A percentile compares a stretch with the other conserved stretches of the same genome.
phyloP scores from a whole-genome alignment of 2,329 filamentous ascomycete genomes.

The Parastagonospora avenae region DNA sequence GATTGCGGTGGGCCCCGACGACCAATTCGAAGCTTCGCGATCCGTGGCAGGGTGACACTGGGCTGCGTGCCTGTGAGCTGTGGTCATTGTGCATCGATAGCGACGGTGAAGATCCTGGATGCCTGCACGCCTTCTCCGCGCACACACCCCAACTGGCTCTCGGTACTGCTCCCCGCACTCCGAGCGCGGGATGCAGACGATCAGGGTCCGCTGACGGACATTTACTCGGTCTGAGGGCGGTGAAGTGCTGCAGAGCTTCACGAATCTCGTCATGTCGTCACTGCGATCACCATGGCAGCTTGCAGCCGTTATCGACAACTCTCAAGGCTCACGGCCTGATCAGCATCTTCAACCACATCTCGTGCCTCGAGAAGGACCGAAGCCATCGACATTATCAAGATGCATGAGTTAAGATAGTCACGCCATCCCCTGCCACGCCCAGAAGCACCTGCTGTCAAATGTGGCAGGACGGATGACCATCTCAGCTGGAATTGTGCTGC shows the following conservation, averaged over 20 bases:
- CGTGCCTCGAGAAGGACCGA: too few relatives aligned
- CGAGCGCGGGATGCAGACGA: constrained; percentile 1
- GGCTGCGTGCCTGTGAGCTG: constrained; percentile 17
- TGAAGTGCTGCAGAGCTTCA: not conserved
- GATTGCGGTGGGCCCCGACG: constrained; percentile 11
- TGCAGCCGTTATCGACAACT: too few relatives aligned
- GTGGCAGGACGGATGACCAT: too few relatives aligned
- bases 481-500: too few relatives aligned
- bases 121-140: constrained; percentile 8
- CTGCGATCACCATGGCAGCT: too few relatives aligned
- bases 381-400: too few relatives aligned
- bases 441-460: too few relatives aligned
- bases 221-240: not conserved
- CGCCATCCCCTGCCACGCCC: too few relatives aligned
- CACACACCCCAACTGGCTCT: constrained; percentile 4
- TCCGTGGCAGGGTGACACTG: constrained; percentile 17
- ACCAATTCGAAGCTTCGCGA: constrained; percentile 16
- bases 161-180: constrained; percentile 1
- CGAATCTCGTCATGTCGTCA: too few relatives aligned
- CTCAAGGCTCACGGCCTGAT: too few relatives aligned
- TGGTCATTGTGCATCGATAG: constrained; percentile 17
- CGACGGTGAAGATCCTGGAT: not conserved
- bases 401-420: too few relatives aligned
- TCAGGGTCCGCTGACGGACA: constrained; percentile 4
- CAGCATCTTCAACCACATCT: too few relatives aligned